Evolutionary conservation across 177 flowering plant genomes (phyloP), one percentile per base, ranked within the genome.

Genomic region (Tripterygium wilfordii): DNA sequence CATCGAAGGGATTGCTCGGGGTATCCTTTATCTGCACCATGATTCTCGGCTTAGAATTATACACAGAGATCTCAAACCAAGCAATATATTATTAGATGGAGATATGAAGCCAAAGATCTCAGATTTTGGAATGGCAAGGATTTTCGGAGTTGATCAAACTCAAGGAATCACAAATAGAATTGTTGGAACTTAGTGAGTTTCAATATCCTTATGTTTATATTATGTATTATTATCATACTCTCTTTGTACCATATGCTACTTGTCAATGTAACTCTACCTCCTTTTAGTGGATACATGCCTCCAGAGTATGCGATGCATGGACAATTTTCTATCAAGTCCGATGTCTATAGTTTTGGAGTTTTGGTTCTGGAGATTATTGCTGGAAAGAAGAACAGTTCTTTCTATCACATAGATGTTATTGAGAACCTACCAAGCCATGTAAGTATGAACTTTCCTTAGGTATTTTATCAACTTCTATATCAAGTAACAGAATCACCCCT

Each of bases 231-330:
- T n/a, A n/a, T n/a, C n/a, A n/a, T n/a, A n/a, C n/a, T n/a, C n/a
- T n/a, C n/a, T n/a, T n/a, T n/a, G n/a, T n/a, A n/a, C n/a, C n/a
- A n/a, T n/a, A n/a, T n/a, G n/a, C n/a, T n/a, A n/a, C n/a, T n/a
- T n/a, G n/a, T n/a, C n/a, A n/a, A n/a, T n/a, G n/a, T n/a, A 30
- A 12, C 33, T 30, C 12, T 6, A 6, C 7, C 33, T 6, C 33
- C 7, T 21, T 46, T 14, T n/a, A 58, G 63, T 42, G 70, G 75
- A 30, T 70, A 66, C 42, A 70, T 66, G 69, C 28, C 68, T 16
- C 75, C 75, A 3, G 75, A 70, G 49, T 70, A 66, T 42, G 71
- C 60, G 18, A 40, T 59, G 60, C 58, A 42, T 21, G 76, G 71
- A 24, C 51, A 26, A 1, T 67, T 60, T 56, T 67, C 69, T 49